A percentile compares a stretch with the other conserved stretches of the same genome.
These are phyloP conservation scores for Scutellaria galericulata DNA, from an alignment of 257 asterid species.

Conservation along the genomic window DNA sequence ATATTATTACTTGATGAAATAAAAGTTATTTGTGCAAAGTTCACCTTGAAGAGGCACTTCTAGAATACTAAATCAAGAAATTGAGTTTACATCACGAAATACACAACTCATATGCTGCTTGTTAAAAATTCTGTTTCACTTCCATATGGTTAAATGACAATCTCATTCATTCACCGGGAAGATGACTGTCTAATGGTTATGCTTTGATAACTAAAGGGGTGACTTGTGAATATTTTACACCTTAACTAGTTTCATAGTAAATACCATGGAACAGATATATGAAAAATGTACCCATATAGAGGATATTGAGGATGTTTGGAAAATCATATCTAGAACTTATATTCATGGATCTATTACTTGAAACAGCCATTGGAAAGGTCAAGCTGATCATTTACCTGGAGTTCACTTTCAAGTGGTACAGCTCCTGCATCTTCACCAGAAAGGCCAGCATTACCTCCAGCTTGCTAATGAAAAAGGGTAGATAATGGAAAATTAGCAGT, in stretches of 20 bases:
- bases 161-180: not conserved
- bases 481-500: constrained; percentile 23
- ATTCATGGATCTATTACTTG: not conserved
- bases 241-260: constrained; percentile 3
- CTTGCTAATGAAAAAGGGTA: constrained; percentile 40
- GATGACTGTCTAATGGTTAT: constrained; percentile 24
- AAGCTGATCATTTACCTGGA: constrained; percentile 53
- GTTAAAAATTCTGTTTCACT: not conserved
- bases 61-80: constrained; percentile 25
- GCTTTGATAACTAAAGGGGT: constrained; percentile 1
- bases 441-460: constrained; percentile 41
- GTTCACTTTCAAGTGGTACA: constrained; percentile 44
- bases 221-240: not conserved
- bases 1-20: not conserved
- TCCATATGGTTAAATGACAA: constrained; percentile 12
- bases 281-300: not conserved
- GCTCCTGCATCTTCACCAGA: constrained; percentile 43
- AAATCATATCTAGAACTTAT: constrained; percentile 21
- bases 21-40: constrained; percentile 2
- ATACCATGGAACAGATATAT: not conserved
- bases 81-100: constrained; percentile 19
- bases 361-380: constrained; percentile 25
- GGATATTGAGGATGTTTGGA: constrained; percentile 20
- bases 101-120: not conserved
- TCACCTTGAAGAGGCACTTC: constrained; percentile 18